phyloP scores from a whole-genome alignment of 495 filamentous ascomycete genomes.

The Penicillium paradoxum region DNA sequence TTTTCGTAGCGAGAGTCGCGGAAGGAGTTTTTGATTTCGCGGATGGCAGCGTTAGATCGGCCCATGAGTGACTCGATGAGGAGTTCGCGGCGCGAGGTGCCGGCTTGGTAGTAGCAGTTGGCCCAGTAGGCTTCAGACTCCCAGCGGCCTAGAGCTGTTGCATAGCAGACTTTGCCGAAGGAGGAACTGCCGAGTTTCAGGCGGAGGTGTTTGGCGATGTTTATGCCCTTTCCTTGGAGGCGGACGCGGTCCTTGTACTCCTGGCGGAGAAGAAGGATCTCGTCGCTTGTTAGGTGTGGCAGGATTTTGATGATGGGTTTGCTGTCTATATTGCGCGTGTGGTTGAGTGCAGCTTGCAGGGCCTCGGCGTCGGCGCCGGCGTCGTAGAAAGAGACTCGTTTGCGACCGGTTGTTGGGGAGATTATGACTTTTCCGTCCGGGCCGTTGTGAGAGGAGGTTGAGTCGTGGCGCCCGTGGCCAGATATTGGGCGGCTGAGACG shows the following conservation, averaged over 20 bases:
- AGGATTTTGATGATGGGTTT: conserved; percentile 76
- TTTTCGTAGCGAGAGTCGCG: conserved; percentile 88
- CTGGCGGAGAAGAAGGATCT: conserved; percentile 72
- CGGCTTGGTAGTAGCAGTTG: conserved; percentile 95
- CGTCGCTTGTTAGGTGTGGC: conserved; percentile 75
- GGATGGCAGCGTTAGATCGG: conserved; percentile 76
- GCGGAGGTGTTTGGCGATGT: conserved; percentile 94
- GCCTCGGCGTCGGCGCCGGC: conserved; percentile 70
- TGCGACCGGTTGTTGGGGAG: conserved; percentile 30
- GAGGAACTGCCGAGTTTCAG: conserved; percentile 62
- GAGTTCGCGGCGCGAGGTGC: conserved; percentile 75
- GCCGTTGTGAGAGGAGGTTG: conserved; percentile 18
- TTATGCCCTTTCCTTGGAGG: conserved; percentile 76
- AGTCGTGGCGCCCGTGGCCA: conserved; percentile 26
- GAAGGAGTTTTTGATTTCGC: conserved; percentile 90
- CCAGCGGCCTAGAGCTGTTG: conserved; percentile 84
- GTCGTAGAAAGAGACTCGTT: conserved; percentile 64
- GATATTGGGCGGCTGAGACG: conserved; percentile 23
- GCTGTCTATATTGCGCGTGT: conserved; percentile 58
- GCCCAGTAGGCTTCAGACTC: conserved; percentile 97
- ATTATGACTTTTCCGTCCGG: conserved; percentile 26
- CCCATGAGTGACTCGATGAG: conserved; percentile 93
- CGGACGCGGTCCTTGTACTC: conserved; percentile 92
- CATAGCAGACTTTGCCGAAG: conserved; percentile 86
- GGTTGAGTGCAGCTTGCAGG: conserved; percentile 70